These are phyloP conservation scores for Xerocomus spinulosus DNA, from an alignment of 768 basidiomycete genomes.

Conservation along the genomic window DNA sequence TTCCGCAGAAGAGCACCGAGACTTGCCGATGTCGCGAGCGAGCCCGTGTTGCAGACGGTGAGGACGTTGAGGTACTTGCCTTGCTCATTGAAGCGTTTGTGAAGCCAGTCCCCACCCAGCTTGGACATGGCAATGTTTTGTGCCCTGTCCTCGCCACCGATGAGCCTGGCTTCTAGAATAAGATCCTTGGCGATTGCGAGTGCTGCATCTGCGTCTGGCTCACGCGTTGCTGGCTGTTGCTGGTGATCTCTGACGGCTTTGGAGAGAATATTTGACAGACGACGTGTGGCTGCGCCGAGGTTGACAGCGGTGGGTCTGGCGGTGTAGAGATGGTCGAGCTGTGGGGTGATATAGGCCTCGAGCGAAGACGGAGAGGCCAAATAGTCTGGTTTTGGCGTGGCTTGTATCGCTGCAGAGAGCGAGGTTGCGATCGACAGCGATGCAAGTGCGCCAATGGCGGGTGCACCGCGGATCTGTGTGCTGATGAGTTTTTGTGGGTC, in stretches of 20 bases:
- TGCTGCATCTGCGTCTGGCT: conserved; percentile 33
- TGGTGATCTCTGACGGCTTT: conserved; percentile 11
- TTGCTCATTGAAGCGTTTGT: conserved; percentile 35
- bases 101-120: conserved; percentile 83
- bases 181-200: conserved; percentile 52
- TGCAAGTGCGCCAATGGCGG: conserved; percentile 91
- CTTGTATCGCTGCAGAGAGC: conserved; percentile 50
- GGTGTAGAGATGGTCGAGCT: conserved; percentile 70
- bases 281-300: conserved; percentile 77
- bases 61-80: conserved; percentile 66
- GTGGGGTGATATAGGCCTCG: conserved; percentile 48
- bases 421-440: conserved; percentile 70
- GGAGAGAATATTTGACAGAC: conserved; percentile 52
- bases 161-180: conserved; percentile 61
- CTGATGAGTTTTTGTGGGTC: background rate
- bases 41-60: conserved; percentile 98
- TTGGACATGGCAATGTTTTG: conserved; percentile 83
- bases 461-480: conserved; percentile 80
- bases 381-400: conserved; percentile 47
- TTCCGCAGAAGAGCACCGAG: conserved; percentile 1
- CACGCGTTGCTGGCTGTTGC: conserved; percentile 13
- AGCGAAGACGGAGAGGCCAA: conserved; percentile 51
- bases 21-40: conserved; percentile 82
- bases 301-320: conserved; percentile 98
- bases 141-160: conserved; percentile 86